Conservation (phyloP, 306 rosid species). For the Quercus mongolica region DNA sequence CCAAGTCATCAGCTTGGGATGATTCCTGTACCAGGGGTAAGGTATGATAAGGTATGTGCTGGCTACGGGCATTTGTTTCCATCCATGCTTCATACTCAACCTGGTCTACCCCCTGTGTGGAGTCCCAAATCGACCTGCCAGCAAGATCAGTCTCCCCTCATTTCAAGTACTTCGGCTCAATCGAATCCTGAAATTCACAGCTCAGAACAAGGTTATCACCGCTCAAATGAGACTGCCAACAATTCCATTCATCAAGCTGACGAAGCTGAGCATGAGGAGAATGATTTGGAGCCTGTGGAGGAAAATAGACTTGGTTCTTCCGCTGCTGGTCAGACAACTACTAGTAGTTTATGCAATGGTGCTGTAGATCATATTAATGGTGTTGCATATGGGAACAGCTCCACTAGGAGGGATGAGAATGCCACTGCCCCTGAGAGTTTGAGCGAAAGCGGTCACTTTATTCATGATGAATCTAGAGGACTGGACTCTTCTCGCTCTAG, state of each 20-base stretch:
- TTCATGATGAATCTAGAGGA: conserved; percentile 33
- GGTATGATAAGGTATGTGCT: conserved; percentile 25
- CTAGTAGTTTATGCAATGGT: conserved; percentile 33
- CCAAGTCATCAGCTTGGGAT: conserved; percentile 28
- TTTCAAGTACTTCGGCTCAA: conserved; percentile 23
- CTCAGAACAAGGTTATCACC: conserved; percentile 33
- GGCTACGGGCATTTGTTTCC: conserved; percentile 32
- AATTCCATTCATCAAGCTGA: conserved; percentile 26
- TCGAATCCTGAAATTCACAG: conserved; percentile 33
- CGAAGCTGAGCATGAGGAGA: conserved; percentile 22
- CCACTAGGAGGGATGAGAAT: conserved; percentile 43
- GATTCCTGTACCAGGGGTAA: conserved; percentile 27
- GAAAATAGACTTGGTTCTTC: conserved; percentile 37
- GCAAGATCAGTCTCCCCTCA: conserved; percentile 39
- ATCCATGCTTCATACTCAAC: conserved; percentile 29
- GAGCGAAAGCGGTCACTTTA: conserved; percentile 17
- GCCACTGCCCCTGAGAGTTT: conserved; percentile 28
- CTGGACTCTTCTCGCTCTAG: conserved; percentile 36
- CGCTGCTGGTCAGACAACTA: conserved; percentile 29
- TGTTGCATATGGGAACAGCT: conserved; percentile 38
- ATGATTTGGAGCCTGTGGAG: conserved; percentile 23
- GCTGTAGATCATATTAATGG: conserved; percentile 23
- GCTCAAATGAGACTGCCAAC: conserved; percentile 28
- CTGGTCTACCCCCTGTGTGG: conserved; percentile 24
- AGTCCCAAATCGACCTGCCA: conserved; percentile 29